Base-by-base conservation (phyloP, 1,284 basidiomycete genomes). In the Rhodotorula sp. region DNA sequence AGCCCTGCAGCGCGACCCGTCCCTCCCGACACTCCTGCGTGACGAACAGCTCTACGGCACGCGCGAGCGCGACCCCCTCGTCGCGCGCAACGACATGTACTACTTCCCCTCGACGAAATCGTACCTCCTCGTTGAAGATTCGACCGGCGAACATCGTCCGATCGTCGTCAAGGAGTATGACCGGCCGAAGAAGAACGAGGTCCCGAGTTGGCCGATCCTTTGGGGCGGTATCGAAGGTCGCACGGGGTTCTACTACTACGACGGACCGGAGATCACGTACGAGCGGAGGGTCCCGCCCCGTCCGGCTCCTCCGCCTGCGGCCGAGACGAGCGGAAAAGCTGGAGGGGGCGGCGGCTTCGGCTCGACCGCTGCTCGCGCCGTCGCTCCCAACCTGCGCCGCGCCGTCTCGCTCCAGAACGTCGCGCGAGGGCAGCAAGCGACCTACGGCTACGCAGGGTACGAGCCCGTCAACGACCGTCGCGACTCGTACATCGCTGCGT, bases 41-140 rank as follows among this genome's bases (percentile, higher is more conserved):
- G 89, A 90, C 39, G 96, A 99, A 80, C 88, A 88, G 74, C 82
- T 93, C 51, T 88, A 93, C 76, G 96, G 96, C 56, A 89, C 82
- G 1, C 81, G 87, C 7, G 96, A 99, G 82, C 89, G 94, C 51
- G 96, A 99, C 81, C 88, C 92, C 2, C 88, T 86, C 19, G 90
- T 94, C 62, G 90, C 88, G 67, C 87, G 94, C 57, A 87, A 90
- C 70, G 92, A 95, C 80, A 94, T 87, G 78, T 87, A 87, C 73
- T 99, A 99, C 80, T 99, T 99, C 81, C 83, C 86, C 39, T 88
- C 89, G 64, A 85, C 86, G 58, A 87, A 85, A 66, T 88, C 85
- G 79, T 97, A 92, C 79, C 84, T 98, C 39, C 85, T 99, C 52
- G 87, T 99, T 34, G 94, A 98, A 79, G 96, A 99, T 77, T 86